phyloP scores from a whole-genome alignment of 1,284 basidiomycete species.

The Cryptococcus sp. region DNA sequence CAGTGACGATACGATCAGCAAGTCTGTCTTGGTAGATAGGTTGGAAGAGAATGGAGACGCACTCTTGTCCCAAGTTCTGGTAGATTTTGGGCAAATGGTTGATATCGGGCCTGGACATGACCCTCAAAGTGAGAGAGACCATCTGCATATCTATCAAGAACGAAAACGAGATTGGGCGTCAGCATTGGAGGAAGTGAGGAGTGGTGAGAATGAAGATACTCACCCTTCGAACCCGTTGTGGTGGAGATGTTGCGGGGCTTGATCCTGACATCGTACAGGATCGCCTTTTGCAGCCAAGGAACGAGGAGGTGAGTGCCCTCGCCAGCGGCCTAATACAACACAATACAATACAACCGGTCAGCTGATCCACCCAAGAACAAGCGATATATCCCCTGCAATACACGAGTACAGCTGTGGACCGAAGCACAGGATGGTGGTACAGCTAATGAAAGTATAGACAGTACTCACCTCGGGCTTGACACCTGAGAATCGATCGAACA shows the following conservation, averaged over 20 bases:
- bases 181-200: no score
- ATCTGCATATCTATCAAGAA: conserved; percentile 70
- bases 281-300: conserved; percentile 92
- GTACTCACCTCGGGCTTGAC: conserved; percentile 71
- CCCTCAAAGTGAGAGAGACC: conserved; percentile 94
- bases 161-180: not conserved
- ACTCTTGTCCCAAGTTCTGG: conserved; percentile 85
- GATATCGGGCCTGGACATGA: conserved; percentile 90
- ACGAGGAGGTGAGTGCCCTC: conserved; percentile 98
- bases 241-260: conserved; percentile 98
- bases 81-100: conserved; percentile 90
- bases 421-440: not conserved
- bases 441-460: not conserved
- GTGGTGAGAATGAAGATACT: not conserved
- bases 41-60: conserved; percentile 13
- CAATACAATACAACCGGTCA: not conserved
- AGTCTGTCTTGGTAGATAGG: not conserved
- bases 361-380: not conserved
- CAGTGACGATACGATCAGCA: conserved; percentile 3
- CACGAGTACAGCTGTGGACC: not conserved
- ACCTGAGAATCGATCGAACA: conserved; percentile 97
- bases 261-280: conserved; percentile 96
- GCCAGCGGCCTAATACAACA: conserved; percentile 76
- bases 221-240: conserved; percentile 48
- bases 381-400: not conserved